A percentile compares a stretch with the other conserved stretches of the same genome.
These are phyloP conservation scores for Chenopodium berlandieri DNA, from an alignment of 148 eudicot genomes.

Conservation along the genomic window DNA sequence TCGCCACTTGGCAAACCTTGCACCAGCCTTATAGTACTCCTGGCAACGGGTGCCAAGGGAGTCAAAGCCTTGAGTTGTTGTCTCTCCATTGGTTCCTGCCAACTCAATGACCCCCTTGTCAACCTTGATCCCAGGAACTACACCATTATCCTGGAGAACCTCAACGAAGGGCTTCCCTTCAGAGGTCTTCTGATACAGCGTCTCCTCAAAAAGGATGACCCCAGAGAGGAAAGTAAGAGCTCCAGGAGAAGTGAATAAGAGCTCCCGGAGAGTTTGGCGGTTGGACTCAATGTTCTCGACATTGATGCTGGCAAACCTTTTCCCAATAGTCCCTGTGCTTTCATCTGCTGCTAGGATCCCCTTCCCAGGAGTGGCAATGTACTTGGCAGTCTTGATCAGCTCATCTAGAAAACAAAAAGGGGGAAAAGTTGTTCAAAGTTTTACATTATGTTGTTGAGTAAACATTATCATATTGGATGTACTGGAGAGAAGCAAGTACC, in stretches of 20 bases:
- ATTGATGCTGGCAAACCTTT: slow-evolving; percentile 68
- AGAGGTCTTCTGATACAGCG: slow-evolving; percentile 70
- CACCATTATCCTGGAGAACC: slow-evolving; percentile 57
- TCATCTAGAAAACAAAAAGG: slow-evolving; percentile 44
- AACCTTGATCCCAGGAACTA: slow-evolving; percentile 89
- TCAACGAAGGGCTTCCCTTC: slow-evolving; percentile 79
- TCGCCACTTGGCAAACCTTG: slow-evolving; percentile 96
- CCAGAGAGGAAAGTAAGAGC: slow-evolving; percentile 75
- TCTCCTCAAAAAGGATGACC: slow-evolving; percentile 87
- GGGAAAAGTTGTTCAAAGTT: neutral
- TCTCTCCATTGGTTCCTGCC: slow-evolving; percentile 82
- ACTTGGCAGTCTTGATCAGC: slow-evolving; percentile 87
- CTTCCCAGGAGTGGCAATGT: slow-evolving; percentile 93
- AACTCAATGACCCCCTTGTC: slow-evolving; percentile 82
- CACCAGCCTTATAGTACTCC: slow-evolving; percentile 85
- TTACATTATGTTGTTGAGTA: neutral
- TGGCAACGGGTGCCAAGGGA: slow-evolving; percentile 69
- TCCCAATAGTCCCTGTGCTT: slow-evolving; percentile 91
- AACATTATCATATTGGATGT: neutral
- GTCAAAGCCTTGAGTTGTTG: slow-evolving; percentile 90
- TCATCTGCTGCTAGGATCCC: slow-evolving; percentile 93
- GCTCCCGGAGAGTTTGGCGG: slow-evolving; percentile 85
- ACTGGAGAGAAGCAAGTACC: slow-evolving; percentile 36
- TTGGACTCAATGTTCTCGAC: slow-evolving; percentile 80
- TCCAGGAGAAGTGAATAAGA: slow-evolving; percentile 67